These are phyloP conservation scores for Heliocybe sulcata DNA, from an alignment of 1,284 basidiomycete species.

Conservation along the genomic window DNA sequence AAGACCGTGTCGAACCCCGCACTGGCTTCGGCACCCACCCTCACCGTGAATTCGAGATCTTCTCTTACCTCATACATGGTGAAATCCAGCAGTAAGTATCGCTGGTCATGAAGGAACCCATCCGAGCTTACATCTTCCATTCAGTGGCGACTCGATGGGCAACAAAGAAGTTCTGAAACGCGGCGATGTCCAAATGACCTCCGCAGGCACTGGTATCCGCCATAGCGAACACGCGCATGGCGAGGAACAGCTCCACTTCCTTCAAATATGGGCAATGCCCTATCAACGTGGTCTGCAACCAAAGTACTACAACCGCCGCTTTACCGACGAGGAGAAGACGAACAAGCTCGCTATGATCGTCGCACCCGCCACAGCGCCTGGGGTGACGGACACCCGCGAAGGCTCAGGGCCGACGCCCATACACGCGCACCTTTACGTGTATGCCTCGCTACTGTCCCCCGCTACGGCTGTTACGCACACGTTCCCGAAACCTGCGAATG, in stretches of 20 bases:
- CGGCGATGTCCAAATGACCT: constrained; percentile 88
- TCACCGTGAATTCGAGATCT: constrained; percentile 89
- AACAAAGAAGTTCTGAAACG: constrained; percentile 84
- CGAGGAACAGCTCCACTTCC: constrained; percentile 63
- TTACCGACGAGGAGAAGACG: constrained; percentile 75
- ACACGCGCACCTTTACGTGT: constrained; percentile 51
- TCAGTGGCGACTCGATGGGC: constrained; percentile 80
- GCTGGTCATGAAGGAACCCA: too few species aligned
- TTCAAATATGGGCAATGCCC: constrained; percentile 85
- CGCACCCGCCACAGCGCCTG: constrained; percentile 53
- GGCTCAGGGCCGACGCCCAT: constrained; percentile 69
- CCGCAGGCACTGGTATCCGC: constrained; percentile 80
- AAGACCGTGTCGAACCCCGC: constrained; percentile 75
- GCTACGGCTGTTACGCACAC: constrained; percentile 44
- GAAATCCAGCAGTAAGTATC: constrained; percentile 68
- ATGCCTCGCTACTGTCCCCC: constrained; percentile 59
- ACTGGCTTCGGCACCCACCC: constrained; percentile 85
- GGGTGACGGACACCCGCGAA: constrained; percentile 56
- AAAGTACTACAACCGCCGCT: constrained; percentile 82
- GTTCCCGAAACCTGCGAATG: constrained; percentile 25
- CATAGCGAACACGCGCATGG: constrained; percentile 76
- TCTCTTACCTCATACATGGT: constrained; percentile 79
- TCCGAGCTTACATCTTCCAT: constrained; percentile 7
- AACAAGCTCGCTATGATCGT: constrained; percentile 66
- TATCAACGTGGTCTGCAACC: constrained; percentile 50